Percentiles rank a stretch among this genome's conserved stretches.
These are phyloP conservation scores for Themeda triandra DNA, from an alignment of 176 grass and related monocot genomes.

Conservation along the genomic window DNA sequence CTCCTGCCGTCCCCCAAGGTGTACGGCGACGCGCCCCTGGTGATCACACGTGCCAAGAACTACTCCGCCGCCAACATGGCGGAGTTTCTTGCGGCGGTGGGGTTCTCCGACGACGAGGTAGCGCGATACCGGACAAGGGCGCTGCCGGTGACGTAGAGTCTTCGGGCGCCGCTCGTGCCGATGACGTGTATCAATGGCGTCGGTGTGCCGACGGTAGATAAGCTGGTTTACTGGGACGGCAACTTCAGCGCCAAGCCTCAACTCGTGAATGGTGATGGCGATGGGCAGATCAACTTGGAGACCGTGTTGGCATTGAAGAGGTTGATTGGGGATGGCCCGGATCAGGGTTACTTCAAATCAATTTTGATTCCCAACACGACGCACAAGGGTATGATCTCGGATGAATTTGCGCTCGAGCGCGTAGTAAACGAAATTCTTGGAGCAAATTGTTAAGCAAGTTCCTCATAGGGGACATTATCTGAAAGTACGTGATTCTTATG, in stretches of 20 bases:
- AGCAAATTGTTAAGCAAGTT: not conserved
- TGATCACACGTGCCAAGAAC: too few relatives aligned
- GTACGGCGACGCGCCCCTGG: too few relatives aligned
- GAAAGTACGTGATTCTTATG: too few relatives aligned
- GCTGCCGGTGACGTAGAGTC: too few relatives aligned
- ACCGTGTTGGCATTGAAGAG: not conserved
- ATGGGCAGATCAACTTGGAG: not conserved
- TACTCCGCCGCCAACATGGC: too few relatives aligned
- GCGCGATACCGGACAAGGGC: too few relatives aligned
- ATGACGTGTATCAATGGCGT: not conserved
- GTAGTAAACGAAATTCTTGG: not conserved
- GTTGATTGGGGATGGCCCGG: not conserved
- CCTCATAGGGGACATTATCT: too few relatives aligned
- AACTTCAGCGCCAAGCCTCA: too few relatives aligned
- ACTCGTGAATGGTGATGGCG: not conserved
- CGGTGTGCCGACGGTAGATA: not conserved
- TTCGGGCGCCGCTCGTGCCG: not conserved
- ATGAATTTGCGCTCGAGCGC: not conserved
- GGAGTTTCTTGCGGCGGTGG: too few relatives aligned
- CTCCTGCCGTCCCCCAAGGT: too few relatives aligned
- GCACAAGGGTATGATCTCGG: not conserved
- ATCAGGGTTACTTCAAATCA: not conserved
- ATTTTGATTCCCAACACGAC: not conserved
- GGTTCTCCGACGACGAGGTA: too few relatives aligned
- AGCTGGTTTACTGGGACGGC: not conserved